Conservation (phyloP, 2,329 filamentous ascomycete genomes). For the Pseudohalonectria lignicola region DNA sequence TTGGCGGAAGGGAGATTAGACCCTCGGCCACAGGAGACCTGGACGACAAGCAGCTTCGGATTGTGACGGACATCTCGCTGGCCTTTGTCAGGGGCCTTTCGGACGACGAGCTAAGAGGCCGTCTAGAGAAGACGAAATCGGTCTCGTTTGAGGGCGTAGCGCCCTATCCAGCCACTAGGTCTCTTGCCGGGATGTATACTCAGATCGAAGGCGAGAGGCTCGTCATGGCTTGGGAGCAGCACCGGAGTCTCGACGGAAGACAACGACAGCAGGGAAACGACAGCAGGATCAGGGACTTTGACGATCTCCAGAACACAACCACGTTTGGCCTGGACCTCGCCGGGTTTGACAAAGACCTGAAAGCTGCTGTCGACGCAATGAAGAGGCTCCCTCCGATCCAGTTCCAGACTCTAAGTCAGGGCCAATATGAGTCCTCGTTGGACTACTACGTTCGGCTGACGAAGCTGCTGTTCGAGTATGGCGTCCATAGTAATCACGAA, state of each 20-base stretch:
- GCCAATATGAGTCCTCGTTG: slow-evolving; percentile 36
- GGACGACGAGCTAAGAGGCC: slow-evolving; percentile 31
- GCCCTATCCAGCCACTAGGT: slow-evolving; percentile 24
- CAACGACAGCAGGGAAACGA: slow-evolving; percentile 22
- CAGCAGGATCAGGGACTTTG: slow-evolving; percentile 33
- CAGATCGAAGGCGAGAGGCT: slow-evolving; percentile 47
- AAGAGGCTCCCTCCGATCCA: slow-evolving; percentile 42
- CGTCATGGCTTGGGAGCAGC: slow-evolving; percentile 31
- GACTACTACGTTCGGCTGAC: slow-evolving; percentile 36
- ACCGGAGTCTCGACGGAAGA: slow-evolving; percentile 22
- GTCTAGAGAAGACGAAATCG: slow-evolving; percentile 34
- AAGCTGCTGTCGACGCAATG: slow-evolving; percentile 28
- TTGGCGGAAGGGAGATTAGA: slow-evolving; percentile 38
- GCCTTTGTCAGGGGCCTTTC: slow-evolving; percentile 44
- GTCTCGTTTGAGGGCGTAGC: slow-evolving; percentile 23
- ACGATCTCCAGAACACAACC: slow-evolving; percentile 24
- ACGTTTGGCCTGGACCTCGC: slow-evolving; percentile 34
- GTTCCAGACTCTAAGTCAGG: slow-evolving; percentile 41
- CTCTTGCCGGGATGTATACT: slow-evolving; percentile 39
- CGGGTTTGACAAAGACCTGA: slow-evolving; percentile 40
- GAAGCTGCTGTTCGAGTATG: slow-evolving; percentile 25
- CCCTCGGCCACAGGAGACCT: slow-evolving; percentile 33
- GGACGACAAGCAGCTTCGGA: slow-evolving; percentile 27
- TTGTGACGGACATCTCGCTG: slow-evolving; percentile 39
- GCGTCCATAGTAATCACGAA: no score